phyloP scores from a whole-genome alignment of 495 filamentous ascomycete species.

The Aspergillus mulundensis region DNA sequence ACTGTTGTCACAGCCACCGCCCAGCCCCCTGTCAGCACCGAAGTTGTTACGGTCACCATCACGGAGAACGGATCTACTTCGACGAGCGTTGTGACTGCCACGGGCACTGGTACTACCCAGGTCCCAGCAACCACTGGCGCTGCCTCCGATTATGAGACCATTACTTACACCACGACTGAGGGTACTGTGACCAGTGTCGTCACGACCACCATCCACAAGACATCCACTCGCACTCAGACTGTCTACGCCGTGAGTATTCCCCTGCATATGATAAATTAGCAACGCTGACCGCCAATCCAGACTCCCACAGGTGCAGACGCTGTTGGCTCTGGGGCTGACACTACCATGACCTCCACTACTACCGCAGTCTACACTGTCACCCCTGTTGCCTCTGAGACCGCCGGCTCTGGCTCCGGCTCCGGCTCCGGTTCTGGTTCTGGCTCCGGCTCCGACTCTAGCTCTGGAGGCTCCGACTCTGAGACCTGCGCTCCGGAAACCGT shows the following conservation, averaged over 20 bases:
- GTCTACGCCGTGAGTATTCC: conserved; percentile 35
- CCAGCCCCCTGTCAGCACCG: background rate
- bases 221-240: conserved; percentile 35
- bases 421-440: background rate
- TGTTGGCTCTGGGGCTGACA: conserved; percentile 5
- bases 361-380: conserved; percentile 23
- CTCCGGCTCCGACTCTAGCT: conserved; percentile 5
- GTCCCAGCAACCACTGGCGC: background rate
- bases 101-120: background rate
- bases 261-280: background rate
- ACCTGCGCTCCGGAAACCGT: conserved; percentile 36
- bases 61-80: background rate
- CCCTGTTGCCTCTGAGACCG: conserved; percentile 23
- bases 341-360: conserved; percentile 21
- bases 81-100: background rate
- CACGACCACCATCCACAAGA: conserved; percentile 54
- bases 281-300: background rate
- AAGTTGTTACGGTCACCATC: conserved; percentile 10
- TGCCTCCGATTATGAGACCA: conserved; percentile 37
- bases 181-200: conserved; percentile 52
- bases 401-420: background rate
- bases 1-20: background rate
- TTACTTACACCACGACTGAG: conserved; percentile 57
- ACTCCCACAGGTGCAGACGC: background rate
- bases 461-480: conserved; percentile 10